Percentiles rank a stretch among this genome's conserved stretches.
Conservation (phyloP, 495 filamentous ascomycete genomes). For the Penicillium turbatum region DNA sequence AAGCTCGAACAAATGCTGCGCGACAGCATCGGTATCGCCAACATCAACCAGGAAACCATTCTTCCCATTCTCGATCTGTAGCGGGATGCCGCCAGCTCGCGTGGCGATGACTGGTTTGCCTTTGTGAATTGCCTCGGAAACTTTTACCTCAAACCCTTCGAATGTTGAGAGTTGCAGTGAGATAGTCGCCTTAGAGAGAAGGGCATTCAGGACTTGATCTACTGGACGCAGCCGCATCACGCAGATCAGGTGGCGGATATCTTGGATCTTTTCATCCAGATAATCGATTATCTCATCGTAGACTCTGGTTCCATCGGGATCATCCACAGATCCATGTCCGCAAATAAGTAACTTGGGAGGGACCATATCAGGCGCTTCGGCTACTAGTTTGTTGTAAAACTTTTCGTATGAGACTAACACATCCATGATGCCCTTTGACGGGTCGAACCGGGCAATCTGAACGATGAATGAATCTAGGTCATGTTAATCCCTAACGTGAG, state of each 20-base stretch:
- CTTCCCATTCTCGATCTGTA: conserved; percentile 69
- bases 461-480: conserved; percentile 64
- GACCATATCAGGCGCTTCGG: conserved; percentile 35
- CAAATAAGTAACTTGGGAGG: conserved; percentile 73
- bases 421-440: conserved; percentile 78
- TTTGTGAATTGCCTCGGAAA: conserved; percentile 82
- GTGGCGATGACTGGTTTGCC: conserved; percentile 80
- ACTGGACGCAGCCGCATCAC: conserved; percentile 74
- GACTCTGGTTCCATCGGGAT: conserved; percentile 72
- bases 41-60: conserved; percentile 75
- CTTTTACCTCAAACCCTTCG: conserved; percentile 89
- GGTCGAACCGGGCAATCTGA: conserved; percentile 84
- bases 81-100: conserved; percentile 72
- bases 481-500: too few relatives aligned
- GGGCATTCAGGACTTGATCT: conserved; percentile 76
- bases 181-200: conserved; percentile 70
- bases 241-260: conserved; percentile 58
- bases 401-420: conserved; percentile 75
- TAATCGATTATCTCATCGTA: conserved; percentile 66
- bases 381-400: conserved; percentile 57
- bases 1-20: conserved; percentile 62
- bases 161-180: conserved; percentile 76
- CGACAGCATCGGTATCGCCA: conserved; percentile 69
- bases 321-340: conserved; percentile 81
- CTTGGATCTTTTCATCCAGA: conserved; percentile 52